phyloP scores from a whole-genome alignment of 2,329 filamentous ascomycete genomes.

The Colletotrichum sansevieriae region DNA sequence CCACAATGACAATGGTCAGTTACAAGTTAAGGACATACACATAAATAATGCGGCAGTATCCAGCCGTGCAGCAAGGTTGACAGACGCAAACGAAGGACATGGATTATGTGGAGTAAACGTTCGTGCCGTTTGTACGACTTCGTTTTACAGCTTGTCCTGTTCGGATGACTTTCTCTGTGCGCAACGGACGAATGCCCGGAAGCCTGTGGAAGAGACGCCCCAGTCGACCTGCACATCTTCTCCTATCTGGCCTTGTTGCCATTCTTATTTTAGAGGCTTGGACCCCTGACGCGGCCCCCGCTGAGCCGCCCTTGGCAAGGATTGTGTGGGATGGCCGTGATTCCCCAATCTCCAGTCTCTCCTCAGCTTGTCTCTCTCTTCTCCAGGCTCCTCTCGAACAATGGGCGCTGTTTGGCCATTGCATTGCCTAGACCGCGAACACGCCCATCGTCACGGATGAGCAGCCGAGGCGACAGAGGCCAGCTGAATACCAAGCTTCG shows the following conservation, averaged over 20 bases:
- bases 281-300: slow-evolving; percentile 25
- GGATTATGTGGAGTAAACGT: no score
- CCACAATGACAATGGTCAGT: slow-evolving; percentile 3
- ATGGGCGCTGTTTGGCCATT: slow-evolving; percentile 11
- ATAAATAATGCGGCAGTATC: neutral
- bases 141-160: neutral
- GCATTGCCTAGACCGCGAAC: neutral
- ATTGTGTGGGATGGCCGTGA: neutral
- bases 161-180: neutral
- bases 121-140: neutral
- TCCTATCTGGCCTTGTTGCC: slow-evolving; percentile 13
- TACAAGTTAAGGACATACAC: slow-evolving; percentile 13
- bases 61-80: neutral
- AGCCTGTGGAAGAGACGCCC: slow-evolving; percentile 13
- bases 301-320: slow-evolving; percentile 20
- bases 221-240: slow-evolving; percentile 3
- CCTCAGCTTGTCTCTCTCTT: neutral
- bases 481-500: slow-evolving; percentile 9
- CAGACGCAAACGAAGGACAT: no score
- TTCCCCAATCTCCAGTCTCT: slow-evolving; percentile 22
- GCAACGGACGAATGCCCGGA: neutral
- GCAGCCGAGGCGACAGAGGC: neutral
- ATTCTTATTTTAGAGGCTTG: slow-evolving; percentile 25
- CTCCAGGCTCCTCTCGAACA: neutral
- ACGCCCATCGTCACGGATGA: neutral